Evolutionary conservation across 1,284 basidiomycete species (phyloP).

Genomic region (Moniliella sp.): DNA sequence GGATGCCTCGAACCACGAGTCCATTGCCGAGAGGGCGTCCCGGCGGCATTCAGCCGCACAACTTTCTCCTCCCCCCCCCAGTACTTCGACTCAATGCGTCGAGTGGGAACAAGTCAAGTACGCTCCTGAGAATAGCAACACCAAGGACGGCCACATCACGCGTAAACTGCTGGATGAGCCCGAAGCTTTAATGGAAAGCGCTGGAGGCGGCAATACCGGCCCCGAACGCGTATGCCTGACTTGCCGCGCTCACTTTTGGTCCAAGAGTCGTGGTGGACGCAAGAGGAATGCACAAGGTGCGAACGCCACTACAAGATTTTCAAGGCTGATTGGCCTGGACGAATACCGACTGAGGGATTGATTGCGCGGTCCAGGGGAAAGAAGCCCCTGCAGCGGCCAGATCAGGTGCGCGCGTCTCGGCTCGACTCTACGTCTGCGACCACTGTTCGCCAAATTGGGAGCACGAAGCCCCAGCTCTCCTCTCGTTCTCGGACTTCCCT

Average conservation of each 20-base stretch:
- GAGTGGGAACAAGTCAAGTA: too few species aligned
- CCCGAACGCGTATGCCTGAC: constrained; percentile 20
- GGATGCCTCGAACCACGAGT: too few species aligned
- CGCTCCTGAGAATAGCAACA: not conserved
- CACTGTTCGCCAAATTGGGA: not conserved
- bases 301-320: constrained; percentile 31
- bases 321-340: constrained; percentile 30
- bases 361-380: not conserved
- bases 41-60: not conserved
- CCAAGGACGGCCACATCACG: not conserved
- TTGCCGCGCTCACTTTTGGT: constrained; percentile 23
- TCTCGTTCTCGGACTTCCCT: not conserved
- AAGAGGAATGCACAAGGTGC: constrained; percentile 28
- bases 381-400: not conserved
- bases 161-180: not conserved
- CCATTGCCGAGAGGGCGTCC: too few species aligned
- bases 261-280: constrained; percentile 32
- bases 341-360: too few species aligned
- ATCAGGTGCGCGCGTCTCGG: not conserved
- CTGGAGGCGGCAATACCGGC: constrained; percentile 2
- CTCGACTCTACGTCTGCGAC: not conserved
- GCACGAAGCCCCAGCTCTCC: not conserved
- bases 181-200: not conserved
- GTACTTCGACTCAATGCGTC: too few species aligned
- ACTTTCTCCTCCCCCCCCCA: too few species aligned